Percentiles rank a stretch among this genome's conserved stretches.
phyloP scores from a whole-genome alignment of 768 basidiomycete genomes.

The Amanita pallidorosea region DNA sequence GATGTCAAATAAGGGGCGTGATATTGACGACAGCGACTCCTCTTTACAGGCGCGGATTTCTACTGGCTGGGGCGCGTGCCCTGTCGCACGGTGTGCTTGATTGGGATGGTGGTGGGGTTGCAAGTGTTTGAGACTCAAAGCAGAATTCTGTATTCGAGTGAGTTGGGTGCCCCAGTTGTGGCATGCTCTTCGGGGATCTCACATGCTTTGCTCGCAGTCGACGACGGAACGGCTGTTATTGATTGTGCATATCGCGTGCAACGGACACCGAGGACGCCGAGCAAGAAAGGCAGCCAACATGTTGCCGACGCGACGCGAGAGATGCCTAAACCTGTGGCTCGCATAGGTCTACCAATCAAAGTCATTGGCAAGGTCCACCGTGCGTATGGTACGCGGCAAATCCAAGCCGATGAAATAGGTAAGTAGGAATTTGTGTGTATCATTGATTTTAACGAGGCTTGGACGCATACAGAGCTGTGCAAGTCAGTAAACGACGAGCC shows the following conservation, averaged over 20 bases:
- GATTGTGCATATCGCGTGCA: slow-evolving; percentile 44
- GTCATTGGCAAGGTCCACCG: slow-evolving; percentile 34
- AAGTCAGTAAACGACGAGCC: slow-evolving; percentile 48
- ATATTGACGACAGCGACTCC: background rate
- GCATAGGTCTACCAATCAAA: slow-evolving; percentile 35
- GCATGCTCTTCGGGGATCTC: background rate
- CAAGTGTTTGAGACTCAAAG: slow-evolving; percentile 49
- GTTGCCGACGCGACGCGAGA: slow-evolving; percentile 4
- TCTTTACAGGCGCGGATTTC: slow-evolving; percentile 38
- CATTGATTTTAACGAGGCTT: slow-evolving; percentile 1
- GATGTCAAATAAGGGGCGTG: background rate
- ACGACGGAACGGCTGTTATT: slow-evolving; percentile 67
- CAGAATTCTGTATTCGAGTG: slow-evolving; percentile 50
- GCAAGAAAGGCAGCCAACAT: slow-evolving; percentile 9
- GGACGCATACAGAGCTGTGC: slow-evolving; percentile 27
- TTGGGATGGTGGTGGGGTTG: slow-evolving; percentile 58
- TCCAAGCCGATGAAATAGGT: slow-evolving; percentile 45
- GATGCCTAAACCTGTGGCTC: slow-evolving; percentile 25
- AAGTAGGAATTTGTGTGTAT: slow-evolving; percentile 9
- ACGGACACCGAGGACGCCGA: slow-evolving; percentile 15
- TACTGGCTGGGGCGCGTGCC: slow-evolving; percentile 67
- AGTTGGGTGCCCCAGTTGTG: too few relatives aligned
- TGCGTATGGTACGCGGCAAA: slow-evolving; percentile 30
- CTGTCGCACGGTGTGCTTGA: slow-evolving; percentile 49
- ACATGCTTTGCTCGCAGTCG: slow-evolving; percentile 32